Base-by-base conservation (phyloP, 1,284 basidiomycete genomes). In the Schizophyllum amplum region DNA sequence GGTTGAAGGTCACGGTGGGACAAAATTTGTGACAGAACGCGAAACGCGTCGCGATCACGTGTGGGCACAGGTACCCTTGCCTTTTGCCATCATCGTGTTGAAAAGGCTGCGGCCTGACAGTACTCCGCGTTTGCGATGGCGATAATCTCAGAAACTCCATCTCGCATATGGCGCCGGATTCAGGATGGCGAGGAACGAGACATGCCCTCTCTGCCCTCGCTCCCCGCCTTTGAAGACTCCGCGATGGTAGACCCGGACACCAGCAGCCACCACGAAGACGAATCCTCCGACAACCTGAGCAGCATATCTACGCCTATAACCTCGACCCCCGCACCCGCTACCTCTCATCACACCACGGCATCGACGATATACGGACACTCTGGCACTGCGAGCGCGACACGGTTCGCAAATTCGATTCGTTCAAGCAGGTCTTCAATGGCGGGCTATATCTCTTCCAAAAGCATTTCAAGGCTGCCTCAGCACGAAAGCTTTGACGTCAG, bases 191-290 rank as follows among this genome's bases (percentile, higher is more conserved):
- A 88, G 63, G 81, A 80, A 55, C 69, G 73, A 61, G 87, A 90
- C 60, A 85, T 90, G 75, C 86, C 89, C 6, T 91, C 89, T 47
- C 71, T 91, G 2, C 88, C 88, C 1, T 88, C 87, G 5, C 69
- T 90, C 5, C 86, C 87, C 13, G 73, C 64, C 1, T 82, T 87
- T 64, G 86, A 50, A n/a, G n/a, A 53, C 90, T 91, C 51, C 80
- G 90, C 68, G 33, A 50, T 42, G 33, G 33, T 42, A 9, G 33
- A 42, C 33, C 33, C 33, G 13, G 33, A 42, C 33, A 42, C 33
- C 13, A 42, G 33, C 33, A 42, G 33, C 33, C 33, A 42, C 33
- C 33, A 42, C 33, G 33, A 17, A 9, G 33, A 42, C 33, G 33
- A 42, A 62, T 4, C 69, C 71, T 52, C 53, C n/a, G n/a, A n/a